A percentile compares a stretch with the other conserved stretches of the same genome.
These are phyloP conservation scores for Endothia cerciana DNA, from an alignment of 2,329 filamentous ascomycete species.

Conservation along the genomic window DNA sequence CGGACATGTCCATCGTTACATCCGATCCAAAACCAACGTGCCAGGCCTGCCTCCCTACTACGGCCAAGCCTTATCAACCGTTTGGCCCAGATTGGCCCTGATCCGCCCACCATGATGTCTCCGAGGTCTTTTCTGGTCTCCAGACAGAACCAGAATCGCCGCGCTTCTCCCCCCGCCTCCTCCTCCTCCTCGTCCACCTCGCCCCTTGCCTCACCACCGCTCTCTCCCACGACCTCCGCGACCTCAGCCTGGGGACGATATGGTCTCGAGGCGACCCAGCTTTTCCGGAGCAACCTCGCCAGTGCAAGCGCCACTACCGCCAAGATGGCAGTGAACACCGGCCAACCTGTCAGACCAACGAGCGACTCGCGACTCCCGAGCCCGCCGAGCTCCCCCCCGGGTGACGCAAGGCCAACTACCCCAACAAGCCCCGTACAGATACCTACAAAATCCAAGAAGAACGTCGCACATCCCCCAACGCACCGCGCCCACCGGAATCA, in stretches of 20 bases:
- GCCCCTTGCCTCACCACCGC: constrained; percentile 28
- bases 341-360: constrained; percentile 34
- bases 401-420: constrained; percentile 41
- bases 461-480: constrained; percentile 40
- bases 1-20: constrained; percentile 28
- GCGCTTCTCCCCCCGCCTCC: constrained; percentile 18
- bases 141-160: constrained; percentile 35
- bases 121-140: constrained; percentile 45
- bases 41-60: constrained; percentile 16
- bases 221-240: constrained; percentile 21
- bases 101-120: constrained; percentile 41
- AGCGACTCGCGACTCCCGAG: constrained; percentile 31
- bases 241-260: constrained; percentile 37
- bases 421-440: constrained; percentile 61
- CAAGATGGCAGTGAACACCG: constrained; percentile 36
- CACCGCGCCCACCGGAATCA: constrained; percentile 40
- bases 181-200: constrained; percentile 20
- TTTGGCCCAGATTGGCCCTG: constrained; percentile 16
- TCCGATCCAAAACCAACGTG: constrained; percentile 11
- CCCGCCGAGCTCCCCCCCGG: constrained; percentile 38
- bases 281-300: constrained; percentile 28
- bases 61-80: constrained; percentile 30
- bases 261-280: constrained; percentile 32
- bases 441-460: constrained; percentile 48
- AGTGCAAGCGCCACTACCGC: constrained; percentile 32